Evolutionary conservation across 306 rosid genomes (phyloP), one percentile per base, ranked within the genome.

Genomic region (Dalbergia cochinchinensis): DNA sequence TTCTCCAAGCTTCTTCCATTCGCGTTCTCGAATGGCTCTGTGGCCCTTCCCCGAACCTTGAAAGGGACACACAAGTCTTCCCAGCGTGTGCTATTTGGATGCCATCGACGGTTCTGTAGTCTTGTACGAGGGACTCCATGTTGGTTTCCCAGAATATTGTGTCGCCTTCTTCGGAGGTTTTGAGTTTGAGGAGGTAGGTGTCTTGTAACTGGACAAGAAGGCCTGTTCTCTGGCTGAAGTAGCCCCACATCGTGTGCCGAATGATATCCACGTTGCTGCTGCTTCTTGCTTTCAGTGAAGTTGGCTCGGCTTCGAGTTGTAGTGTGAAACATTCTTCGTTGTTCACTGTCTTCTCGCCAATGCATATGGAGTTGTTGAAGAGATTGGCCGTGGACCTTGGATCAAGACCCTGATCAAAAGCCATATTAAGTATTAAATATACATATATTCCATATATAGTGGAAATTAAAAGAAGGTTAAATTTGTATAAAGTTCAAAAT

Each of bases 141-240:
- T 87, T 88, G 79, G 98, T 95, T 80, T 95, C 99, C 99, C 99
- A 95, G 45, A 83, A 91, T 5, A 93, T 41, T 69, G 70, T 69
- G 54, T 88, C 84, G 65, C 83, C 83, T 13, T 47, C 75, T 11
- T 47, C 71, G 0, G 91, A 42, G 72, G 94, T 20, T 76, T 88
- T 90, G 76, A 93, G 90, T 82, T 89, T 85, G 35, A 95, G 90
- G 63, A 90, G 84, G 63, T 91, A 89, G 0, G 98, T 86, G 71
- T 95, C 99, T 73, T 93, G 88, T 22, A 92, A 84, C 8, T 91
- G 96, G 22, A 89, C 87, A 16, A 95, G 45, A 22, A 95, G 92
- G 5, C 98, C 99, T 12, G 97, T 95, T 76, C 82, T 89, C 22
- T 91, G 96, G 91, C 97, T 95, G 90, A 95, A 95, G 65, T 90